phyloP scores from a whole-genome alignment of 1,284 basidiomycete genomes.

The Limonomyces culmigenus region DNA sequence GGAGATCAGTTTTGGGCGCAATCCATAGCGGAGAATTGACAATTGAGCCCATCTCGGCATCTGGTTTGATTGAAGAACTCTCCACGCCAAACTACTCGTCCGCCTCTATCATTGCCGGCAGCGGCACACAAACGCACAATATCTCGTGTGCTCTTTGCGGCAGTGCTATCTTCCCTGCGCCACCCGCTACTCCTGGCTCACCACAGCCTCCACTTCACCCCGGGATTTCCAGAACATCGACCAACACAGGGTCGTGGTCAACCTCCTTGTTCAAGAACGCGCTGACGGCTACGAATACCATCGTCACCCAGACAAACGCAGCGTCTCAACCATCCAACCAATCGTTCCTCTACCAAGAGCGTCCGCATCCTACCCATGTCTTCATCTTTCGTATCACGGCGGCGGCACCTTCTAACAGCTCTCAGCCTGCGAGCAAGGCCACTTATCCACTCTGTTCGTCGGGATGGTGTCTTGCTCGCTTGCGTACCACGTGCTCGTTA shows the following conservation, averaged over 20 bases:
- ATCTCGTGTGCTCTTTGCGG: constrained; percentile 66
- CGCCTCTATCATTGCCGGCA: constrained; percentile 22
- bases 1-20: constrained; percentile 73
- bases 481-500: constrained; percentile 78
- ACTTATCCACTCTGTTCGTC: constrained; percentile 57
- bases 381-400: constrained; percentile 42
- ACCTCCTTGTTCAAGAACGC: constrained; percentile 39
- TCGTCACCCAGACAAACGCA: constrained; percentile 6
- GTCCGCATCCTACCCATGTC: constrained; percentile 24
- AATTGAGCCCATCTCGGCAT: constrained; percentile 68
- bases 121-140: constrained; percentile 15
- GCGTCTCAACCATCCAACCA: constrained; percentile 11
- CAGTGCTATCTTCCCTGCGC: constrained; percentile 23
- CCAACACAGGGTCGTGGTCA: constrained; percentile 29
- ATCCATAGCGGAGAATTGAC: constrained; percentile 80
- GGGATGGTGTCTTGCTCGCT: constrained; percentile 63
- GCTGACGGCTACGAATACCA: constrained; percentile 12
- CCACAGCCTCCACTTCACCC: constrained; percentile 14
- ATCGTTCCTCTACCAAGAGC: constrained; percentile 11
- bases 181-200: constrained; percentile 6
- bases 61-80: constrained; percentile 33
- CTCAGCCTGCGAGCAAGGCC: neutral
- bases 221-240: constrained; percentile 10
- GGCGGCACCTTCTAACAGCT: no score
- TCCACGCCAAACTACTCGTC: constrained; percentile 20